Evolutionary conservation across 352 stramenopile genomes (phyloP).

Genomic region (Pythium oligandrum): DNA sequence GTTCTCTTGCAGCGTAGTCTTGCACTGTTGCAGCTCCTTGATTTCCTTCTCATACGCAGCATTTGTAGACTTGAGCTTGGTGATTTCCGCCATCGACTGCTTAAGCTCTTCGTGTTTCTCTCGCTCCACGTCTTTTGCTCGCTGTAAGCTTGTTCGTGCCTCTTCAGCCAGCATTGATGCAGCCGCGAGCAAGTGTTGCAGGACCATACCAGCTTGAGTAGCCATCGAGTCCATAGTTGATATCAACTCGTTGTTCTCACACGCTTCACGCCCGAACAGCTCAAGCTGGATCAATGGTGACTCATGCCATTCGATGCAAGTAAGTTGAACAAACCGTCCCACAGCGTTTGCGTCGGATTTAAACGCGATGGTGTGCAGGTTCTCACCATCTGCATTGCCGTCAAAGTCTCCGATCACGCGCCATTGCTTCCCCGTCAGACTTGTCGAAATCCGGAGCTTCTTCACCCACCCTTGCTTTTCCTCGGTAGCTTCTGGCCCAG

Average conservation of each 20-base stretch:
- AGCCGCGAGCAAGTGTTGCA: constrained; percentile 51
- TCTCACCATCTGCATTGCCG: constrained; percentile 36
- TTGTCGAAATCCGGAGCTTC: constrained; percentile 50
- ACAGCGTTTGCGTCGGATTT: constrained; percentile 20
- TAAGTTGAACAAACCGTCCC: constrained; percentile 60
- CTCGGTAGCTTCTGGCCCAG: constrained; percentile 1
- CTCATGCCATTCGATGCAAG: constrained; percentile 59
- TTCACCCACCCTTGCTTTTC: constrained; percentile 50
- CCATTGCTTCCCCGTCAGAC: constrained; percentile 64
- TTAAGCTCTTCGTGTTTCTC: constrained; percentile 77
- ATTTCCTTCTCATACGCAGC: constrained; percentile 43
- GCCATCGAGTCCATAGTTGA: constrained; percentile 38
- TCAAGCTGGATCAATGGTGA: constrained; percentile 60
- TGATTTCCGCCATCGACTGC: constrained; percentile 67
- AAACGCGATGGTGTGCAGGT: constrained; percentile 30
- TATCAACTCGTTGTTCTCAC: constrained; percentile 41
- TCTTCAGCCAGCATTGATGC: constrained; percentile 57
- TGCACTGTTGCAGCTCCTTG: constrained; percentile 42
- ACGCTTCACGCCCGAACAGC: constrained; percentile 52
- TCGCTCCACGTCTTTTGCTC: constrained; percentile 63
- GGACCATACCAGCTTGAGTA: constrained; percentile 28
- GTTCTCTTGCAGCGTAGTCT: constrained; percentile 31
- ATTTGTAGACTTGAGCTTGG: constrained; percentile 43
- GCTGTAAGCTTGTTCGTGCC: constrained; percentile 64
- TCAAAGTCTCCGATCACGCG: constrained; percentile 52